Base-by-base conservation (phyloP, 306 rosid genomes). In the Amphicarpaea edgeworthii region DNA sequence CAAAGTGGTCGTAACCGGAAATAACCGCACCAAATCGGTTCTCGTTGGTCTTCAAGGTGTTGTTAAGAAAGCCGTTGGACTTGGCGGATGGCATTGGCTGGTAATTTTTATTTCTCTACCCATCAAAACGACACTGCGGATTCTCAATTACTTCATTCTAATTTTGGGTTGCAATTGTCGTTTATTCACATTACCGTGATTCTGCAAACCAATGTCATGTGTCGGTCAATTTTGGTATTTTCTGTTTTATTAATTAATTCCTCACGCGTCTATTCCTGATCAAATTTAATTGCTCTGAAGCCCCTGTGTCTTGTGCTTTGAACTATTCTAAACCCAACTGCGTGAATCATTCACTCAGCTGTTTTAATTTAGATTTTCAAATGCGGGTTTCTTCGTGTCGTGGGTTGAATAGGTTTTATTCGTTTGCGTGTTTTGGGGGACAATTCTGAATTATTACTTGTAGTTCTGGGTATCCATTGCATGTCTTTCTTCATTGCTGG, bases 41-140 rank as follows among this genome's bases (percentile, higher is more conserved):
- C 99, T 95, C 12, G 97, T 95, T 46, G 99, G 99, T 57, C 96
- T 95, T 2, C 97, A 86, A 69, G 99, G 99, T 2, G 99, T 95
- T 11, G 99, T 95, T 30, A 95, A 95, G 88, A 95, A 95, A 78
- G 99, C 99, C 69, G 99, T 95, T 24, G 99, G 99, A 0, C 76
- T 92, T 4, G 98, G 98, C 42, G 98, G 98, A 0, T 95, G 98
- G 98, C 98, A 95, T 90, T 95, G 98, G 98, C 98, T 95, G 92
- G 98, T 95, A 87, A 87, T 24, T 91, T 61, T 60, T 11, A 5
- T 16, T 28, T 28, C 30, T 28, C 30, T 28, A 28, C 30, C 2
- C 30, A 7, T 59, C 42, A 58, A 76, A 81, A 68, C 55, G 49
- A 17, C 8, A 50, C 77, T 47, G 8, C 19, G 21, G 37, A 41